Conservation (phyloP, 768 basidiomycete genomes). For the Trametes cubensis region DNA sequence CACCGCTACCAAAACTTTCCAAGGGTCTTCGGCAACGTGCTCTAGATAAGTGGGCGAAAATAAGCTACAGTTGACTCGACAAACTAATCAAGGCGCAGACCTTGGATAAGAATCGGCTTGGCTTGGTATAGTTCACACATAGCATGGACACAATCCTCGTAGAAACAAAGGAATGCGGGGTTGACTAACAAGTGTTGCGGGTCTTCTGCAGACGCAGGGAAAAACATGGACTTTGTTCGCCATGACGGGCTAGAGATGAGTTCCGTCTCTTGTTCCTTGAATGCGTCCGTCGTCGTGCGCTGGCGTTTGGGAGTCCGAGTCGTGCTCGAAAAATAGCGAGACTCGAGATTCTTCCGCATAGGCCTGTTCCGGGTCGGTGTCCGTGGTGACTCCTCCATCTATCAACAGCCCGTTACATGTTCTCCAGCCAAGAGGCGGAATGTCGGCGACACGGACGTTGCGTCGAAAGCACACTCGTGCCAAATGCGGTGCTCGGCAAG, state of each 20-base stretch:
- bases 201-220: not conserved
- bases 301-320: conserved; percentile 7
- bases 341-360: not conserved
- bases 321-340: conserved; percentile 4
- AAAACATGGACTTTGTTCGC: conserved; percentile 7
- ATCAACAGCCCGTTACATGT: too few species aligned
- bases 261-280: not conserved
- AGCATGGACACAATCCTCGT: conserved; percentile 11
- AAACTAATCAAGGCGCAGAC: conserved; percentile 12
- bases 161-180: conserved; percentile 6
- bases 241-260: not conserved
- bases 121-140: conserved; percentile 20
- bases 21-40: conserved; percentile 56
- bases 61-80: too few species aligned
- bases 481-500: not conserved
- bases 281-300: not conserved
- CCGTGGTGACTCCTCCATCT: too few species aligned
- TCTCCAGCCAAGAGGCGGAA: not conserved
- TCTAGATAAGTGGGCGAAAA: conserved; percentile 38
- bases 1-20: conserved; percentile 70
- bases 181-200: not conserved
- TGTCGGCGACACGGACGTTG: not conserved
- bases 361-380: not conserved
- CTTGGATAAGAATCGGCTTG: conserved; percentile 36
- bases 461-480: not conserved